Evolutionary conservation across 2,329 filamentous ascomycete species (phyloP).

Genomic region (Trichoderma simmonsii): DNA sequence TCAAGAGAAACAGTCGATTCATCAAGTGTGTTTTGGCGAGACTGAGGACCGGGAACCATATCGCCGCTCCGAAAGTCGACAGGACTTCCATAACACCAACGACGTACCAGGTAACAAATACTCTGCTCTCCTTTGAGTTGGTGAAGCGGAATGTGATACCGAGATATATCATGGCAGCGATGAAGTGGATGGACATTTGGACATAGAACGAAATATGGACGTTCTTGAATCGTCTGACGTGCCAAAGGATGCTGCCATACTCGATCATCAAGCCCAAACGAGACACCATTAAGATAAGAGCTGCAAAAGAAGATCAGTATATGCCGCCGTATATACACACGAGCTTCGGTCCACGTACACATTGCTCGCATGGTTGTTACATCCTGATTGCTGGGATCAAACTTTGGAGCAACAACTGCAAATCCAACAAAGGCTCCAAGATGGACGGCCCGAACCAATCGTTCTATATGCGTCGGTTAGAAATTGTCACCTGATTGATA

Average conservation of each 20-base stretch:
- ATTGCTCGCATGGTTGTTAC: conserved; percentile 38
- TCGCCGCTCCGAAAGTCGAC: conserved; percentile 51
- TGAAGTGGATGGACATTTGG: conserved; percentile 36
- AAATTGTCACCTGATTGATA: no score
- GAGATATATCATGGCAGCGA: conserved; percentile 38
- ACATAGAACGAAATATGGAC: conserved; percentile 35
- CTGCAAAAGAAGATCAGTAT: conserved; percentile 20
- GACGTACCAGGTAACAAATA: conserved; percentile 50
- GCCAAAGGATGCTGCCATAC: conserved; percentile 47
- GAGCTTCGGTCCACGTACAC: conserved; percentile 31
- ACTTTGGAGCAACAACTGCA: conserved; percentile 54
- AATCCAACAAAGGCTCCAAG: conserved; percentile 65
- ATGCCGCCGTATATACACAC: neutral
- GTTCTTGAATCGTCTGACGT: conserved; percentile 40
- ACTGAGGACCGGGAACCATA: conserved; percentile 53
- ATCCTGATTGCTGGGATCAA: conserved; percentile 39
- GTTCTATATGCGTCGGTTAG: conserved; percentile 35
- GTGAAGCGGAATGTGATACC: conserved; percentile 41
- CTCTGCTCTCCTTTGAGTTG: conserved; percentile 30
- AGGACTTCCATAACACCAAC: conserved; percentile 52
- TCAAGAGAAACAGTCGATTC: conserved; percentile 61
- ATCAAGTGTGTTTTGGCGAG: conserved; percentile 62
- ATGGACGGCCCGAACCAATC: conserved; percentile 55
- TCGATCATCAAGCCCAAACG: conserved; percentile 52
- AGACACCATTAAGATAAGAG: conserved; percentile 49